These are phyloP conservation scores for Metarhizium brunneum DNA, from an alignment of 2,329 filamentous ascomycete species.

Conservation along the genomic window DNA sequence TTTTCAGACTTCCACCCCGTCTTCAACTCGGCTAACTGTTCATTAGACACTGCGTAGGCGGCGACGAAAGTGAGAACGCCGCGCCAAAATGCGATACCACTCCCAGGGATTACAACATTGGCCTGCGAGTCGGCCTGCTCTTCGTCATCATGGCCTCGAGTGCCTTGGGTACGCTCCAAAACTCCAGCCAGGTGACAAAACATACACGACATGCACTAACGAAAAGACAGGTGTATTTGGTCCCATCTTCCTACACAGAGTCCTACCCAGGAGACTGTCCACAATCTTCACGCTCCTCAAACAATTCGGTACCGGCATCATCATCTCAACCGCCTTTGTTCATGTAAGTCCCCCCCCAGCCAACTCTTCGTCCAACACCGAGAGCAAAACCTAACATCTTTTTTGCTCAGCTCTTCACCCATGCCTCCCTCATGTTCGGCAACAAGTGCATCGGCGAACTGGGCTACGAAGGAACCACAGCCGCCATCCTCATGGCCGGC, in stretches of 20 bases:
- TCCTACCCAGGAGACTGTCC: conserved; percentile 41
- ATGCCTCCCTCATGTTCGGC: conserved; percentile 62
- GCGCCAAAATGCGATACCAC: conserved; percentile 32
- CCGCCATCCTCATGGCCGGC: conserved; percentile 65
- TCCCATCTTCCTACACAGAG: conserved; percentile 53
- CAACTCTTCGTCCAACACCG: too few relatives aligned
- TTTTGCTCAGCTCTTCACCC: conserved; percentile 55
- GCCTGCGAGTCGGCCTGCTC: conserved; percentile 58
- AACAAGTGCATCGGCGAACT: conserved; percentile 60
- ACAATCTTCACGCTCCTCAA: conserved; percentile 55
- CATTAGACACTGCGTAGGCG: conserved; percentile 46
- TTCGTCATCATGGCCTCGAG: conserved; percentile 65
- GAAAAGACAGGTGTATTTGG: conserved; percentile 43
- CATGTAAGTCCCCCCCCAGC: conserved; percentile 36
- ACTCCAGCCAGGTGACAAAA: not conserved
- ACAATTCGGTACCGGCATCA: conserved; percentile 65
- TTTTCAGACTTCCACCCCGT: not conserved
- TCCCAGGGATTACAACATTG: conserved; percentile 53
- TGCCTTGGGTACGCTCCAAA: conserved; percentile 39
- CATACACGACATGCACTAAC: not conserved
- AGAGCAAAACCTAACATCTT: too few relatives aligned
- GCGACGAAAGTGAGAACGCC: conserved; percentile 28
- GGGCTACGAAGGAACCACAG: conserved; percentile 58
- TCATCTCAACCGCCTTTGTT: conserved; percentile 62
- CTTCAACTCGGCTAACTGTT: conserved; percentile 3